Percentiles rank a stretch among this genome's conserved stretches.
These are phyloP conservation scores for Ceratocystis colombiana DNA, from an alignment of 2,329 filamentous ascomycete genomes.

Conservation along the genomic window DNA sequence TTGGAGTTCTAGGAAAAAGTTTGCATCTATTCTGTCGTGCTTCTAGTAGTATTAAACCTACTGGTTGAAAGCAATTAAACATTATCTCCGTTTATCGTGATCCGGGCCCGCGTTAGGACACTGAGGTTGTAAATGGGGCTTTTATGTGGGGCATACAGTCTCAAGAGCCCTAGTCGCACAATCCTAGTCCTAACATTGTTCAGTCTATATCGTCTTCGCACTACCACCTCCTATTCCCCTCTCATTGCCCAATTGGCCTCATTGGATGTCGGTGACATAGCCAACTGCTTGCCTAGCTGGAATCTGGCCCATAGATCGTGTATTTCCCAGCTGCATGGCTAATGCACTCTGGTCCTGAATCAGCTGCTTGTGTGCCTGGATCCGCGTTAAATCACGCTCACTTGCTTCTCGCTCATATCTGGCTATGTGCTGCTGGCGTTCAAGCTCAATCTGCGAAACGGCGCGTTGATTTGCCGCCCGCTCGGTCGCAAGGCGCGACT, in stretches of 20 bases:
- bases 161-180: neutral
- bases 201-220: neutral
- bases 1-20: neutral
- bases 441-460: conserved; percentile 40
- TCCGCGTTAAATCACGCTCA: conserved; percentile 36
- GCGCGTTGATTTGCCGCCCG: conserved; percentile 41
- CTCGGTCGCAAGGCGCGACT: conserved; percentile 39
- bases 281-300: conserved; percentile 42
- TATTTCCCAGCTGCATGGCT: conserved; percentile 39
- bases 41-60: neutral
- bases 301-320: conserved; percentile 26
- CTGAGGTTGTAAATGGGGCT: conserved; percentile 24
- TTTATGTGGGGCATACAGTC: conserved; percentile 7
- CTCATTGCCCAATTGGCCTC: neutral
- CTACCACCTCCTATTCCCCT: neutral
- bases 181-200: neutral
- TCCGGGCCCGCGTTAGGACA: conserved; percentile 14
- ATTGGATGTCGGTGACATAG: conserved; percentile 36
- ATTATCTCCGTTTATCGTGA: neutral
- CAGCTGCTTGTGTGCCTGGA: conserved; percentile 44
- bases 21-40: neutral
- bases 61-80: conserved; percentile 2
- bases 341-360: conserved; percentile 40
- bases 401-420: conserved; percentile 40
- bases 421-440: conserved; percentile 42